Percentiles rank a stretch among this genome's conserved stretches.
phyloP scores from a whole-genome alignment of 306 rosid genomes.

The Quercus wislizeni region DNA sequence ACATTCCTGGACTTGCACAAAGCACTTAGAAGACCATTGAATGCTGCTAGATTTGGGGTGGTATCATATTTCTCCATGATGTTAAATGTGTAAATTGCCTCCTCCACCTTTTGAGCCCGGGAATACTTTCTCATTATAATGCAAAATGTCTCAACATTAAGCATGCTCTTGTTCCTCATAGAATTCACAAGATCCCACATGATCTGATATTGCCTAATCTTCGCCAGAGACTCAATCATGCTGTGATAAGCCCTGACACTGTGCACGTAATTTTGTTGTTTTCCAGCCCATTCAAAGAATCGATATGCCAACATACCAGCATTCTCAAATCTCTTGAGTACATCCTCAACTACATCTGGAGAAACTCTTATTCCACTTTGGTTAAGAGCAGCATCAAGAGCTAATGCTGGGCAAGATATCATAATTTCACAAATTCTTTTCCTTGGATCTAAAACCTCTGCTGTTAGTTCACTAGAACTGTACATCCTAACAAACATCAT shows the following conservation, averaged over 20 bases:
- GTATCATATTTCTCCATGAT: conserved; percentile 69
- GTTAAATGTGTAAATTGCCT: conserved; percentile 78
- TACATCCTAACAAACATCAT: conserved; percentile 26
- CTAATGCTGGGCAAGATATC: conserved; percentile 49
- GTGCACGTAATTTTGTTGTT: conserved; percentile 55
- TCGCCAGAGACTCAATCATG: conserved; percentile 72
- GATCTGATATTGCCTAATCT: conserved; percentile 79
- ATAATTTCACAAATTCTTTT: conserved; percentile 53
- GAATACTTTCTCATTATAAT: conserved; percentile 85
- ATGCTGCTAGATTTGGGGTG: conserved; percentile 62
- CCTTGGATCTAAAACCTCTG: conserved; percentile 44
- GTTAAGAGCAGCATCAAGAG: conserved; percentile 71
- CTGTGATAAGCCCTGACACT: conserved; percentile 69
- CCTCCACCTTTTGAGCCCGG: conserved; percentile 76
- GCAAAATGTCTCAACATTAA: conserved; percentile 85
- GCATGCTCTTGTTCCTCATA: conserved; percentile 62
- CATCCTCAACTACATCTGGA: conserved; percentile 63
- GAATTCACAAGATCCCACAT: conserved; percentile 79
- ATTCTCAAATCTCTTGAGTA: conserved; percentile 65
- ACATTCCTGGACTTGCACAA: conserved; percentile 79
- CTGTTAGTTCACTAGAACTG: conserved; percentile 31
- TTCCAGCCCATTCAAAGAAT: conserved; percentile 81
- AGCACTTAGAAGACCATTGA: conserved; percentile 77
- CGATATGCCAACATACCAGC: conserved; percentile 77
- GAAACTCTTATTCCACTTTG: conserved; percentile 67